phyloP scores from a whole-genome alignment of 2,329 filamentous ascomycete genomes.

The Penicillium sp. region DNA sequence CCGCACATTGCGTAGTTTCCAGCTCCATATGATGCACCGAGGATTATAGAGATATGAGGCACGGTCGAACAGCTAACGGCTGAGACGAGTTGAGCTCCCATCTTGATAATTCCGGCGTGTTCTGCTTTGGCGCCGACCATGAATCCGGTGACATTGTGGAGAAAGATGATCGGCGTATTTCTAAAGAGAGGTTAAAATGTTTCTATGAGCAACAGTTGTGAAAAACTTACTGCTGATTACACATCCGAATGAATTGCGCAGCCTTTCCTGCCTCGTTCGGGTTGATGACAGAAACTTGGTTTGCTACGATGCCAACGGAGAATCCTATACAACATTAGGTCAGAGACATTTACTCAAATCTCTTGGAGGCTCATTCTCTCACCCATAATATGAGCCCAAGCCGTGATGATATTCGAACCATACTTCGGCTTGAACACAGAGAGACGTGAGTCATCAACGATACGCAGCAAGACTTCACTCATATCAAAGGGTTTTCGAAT shows the following conservation, averaged over 20 bases:
- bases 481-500: constrained; percentile 42
- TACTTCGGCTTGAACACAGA: constrained; percentile 43
- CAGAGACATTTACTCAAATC: no score
- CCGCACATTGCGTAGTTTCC: constrained; percentile 52
- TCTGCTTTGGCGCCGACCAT: constrained; percentile 50
- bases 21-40: constrained; percentile 47
- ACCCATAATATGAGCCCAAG: constrained; percentile 42
- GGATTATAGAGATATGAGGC: constrained; percentile 46
- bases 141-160: constrained; percentile 51
- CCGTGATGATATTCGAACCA: constrained; percentile 39
- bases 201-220: neutral
- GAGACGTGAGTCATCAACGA: constrained; percentile 44
- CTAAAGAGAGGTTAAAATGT: constrained; percentile 13
- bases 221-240: constrained; percentile 43
- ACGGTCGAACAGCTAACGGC: constrained; percentile 46
- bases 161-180: constrained; percentile 43
- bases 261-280: constrained; percentile 42
- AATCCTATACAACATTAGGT: constrained; percentile 23
- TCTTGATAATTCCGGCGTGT: constrained; percentile 45
- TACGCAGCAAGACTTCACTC: constrained; percentile 41
- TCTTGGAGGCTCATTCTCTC: neutral
- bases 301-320: constrained; percentile 42
- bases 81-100: constrained; percentile 46
- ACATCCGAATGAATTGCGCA: constrained; percentile 46
- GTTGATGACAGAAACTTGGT: constrained; percentile 43